Base-by-base conservation (phyloP, 2,329 filamentous ascomycete species). In the Arthrobotrys conoides region DNA sequence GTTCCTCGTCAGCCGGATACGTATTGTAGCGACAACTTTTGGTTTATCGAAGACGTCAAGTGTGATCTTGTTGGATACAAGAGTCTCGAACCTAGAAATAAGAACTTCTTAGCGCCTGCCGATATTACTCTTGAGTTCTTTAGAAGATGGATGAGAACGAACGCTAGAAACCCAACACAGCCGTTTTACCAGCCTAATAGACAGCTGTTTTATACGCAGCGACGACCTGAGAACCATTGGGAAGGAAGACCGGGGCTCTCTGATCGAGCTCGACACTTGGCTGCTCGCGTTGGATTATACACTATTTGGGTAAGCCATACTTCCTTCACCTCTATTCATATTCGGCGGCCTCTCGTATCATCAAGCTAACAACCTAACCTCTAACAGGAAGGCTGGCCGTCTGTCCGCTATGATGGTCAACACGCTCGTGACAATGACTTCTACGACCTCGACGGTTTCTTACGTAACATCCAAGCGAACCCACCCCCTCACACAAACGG, bases 381-480 rank as follows among this genome's bases (percentile, higher is more conserved):
- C 57, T 71, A 41, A 48, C 24, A 59, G 71, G 64, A 75, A 16
- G 71, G 71, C 3, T 75, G 71, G 71, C 71, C 71, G n/a, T 63
- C 64, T 5, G 22, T 48, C 10, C 16, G 44, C 4, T 41, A 66
- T 3, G 71, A 75, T 10, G 71, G 71, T 20, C 41, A 75, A 18
- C 41, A 51, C 22, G 71, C 71, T 8, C 33, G 64, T 5, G 53
- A 69, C 24, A 66, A 63, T 14, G 71, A 75, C 24, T 75, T 75
- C 33, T 75, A 75, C 55, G 49, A 63, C 16, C 48, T 69, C 6
- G 71, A 75, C 30, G 46, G 46, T 8, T 65, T 65, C 61, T 41
- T 65, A 22, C 41, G 41, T 9, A 65, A 65, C 30, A 68, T 55
- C n/a, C 64, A 16, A 69, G 38, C 53, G 20, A 63, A 63, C 38